A percentile compares a stretch with the other conserved stretches of the same genome.
These are phyloP conservation scores for Sporopachydermia lactativora DNA, from an alignment of 805 yeast genomes.

Conservation along the genomic window DNA sequence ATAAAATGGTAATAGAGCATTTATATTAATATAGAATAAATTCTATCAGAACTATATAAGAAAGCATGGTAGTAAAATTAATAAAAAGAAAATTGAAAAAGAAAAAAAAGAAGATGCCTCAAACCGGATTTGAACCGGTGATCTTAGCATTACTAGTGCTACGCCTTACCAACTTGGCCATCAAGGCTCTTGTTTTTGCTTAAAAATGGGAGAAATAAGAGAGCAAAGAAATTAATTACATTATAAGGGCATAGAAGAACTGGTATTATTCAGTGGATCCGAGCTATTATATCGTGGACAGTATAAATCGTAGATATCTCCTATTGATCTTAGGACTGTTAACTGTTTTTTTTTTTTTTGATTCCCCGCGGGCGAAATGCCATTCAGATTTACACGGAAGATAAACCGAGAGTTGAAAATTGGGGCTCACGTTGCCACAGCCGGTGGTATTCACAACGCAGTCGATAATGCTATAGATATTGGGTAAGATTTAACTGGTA, in stretches of 20 bases:
- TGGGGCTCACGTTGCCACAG: slow-evolving; percentile 46
- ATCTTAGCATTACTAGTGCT: slow-evolving; percentile 1
- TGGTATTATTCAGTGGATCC: not conserved
- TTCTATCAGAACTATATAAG: too few species aligned
- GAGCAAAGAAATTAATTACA: not conserved
- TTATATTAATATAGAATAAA: too few species aligned
- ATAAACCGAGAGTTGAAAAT: slow-evolving; percentile 24
- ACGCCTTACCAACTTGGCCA: slow-evolving; percentile 39
- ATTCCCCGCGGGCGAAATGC: not conserved
- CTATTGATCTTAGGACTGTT: too few species aligned
- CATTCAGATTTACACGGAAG: slow-evolving; percentile 17
- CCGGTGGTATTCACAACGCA: slow-evolving; percentile 32
- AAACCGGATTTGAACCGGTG: slow-evolving; percentile 1
- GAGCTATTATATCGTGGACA: not conserved
- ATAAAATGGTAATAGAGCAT: too few species aligned
- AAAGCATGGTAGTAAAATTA: too few species aligned
- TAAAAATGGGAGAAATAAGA: not conserved
- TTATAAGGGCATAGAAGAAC: not conserved
- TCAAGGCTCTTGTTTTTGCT: slow-evolving; percentile 27
- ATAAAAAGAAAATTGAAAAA: slow-evolving; percentile 3
- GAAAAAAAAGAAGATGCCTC: slow-evolving; percentile 17
- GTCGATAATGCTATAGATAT: slow-evolving; percentile 29
- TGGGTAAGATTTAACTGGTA: slow-evolving; percentile 16
- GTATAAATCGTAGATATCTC: too few species aligned
- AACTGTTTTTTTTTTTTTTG: too few species aligned